Evolutionary conservation across 805 yeast species (phyloP).

Genomic region (Myxozyma vanderwaltii): DNA sequence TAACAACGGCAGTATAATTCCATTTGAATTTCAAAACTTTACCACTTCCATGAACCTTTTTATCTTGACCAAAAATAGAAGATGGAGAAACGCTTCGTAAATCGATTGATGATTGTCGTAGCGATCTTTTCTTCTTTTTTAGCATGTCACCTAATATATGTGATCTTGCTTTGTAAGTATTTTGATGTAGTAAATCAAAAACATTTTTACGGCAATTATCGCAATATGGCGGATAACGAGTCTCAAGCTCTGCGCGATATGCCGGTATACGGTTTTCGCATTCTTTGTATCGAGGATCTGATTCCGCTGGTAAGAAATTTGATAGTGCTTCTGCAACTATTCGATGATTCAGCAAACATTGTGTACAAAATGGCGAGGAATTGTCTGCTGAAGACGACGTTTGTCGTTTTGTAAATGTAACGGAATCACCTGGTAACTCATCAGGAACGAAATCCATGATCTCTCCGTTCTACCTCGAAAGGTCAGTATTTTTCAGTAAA

Average conservation of each 20-base stretch:
- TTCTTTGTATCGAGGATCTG: constrained; percentile 10
- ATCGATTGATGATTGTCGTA: background rate
- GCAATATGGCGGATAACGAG: constrained; percentile 29
- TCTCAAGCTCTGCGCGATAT: constrained; percentile 25
- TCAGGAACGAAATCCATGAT: constrained; percentile 24
- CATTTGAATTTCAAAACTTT: constrained; percentile 7
- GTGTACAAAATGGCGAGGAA: constrained; percentile 24
- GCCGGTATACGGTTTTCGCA: constrained; percentile 1
- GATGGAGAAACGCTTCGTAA: constrained; percentile 2
- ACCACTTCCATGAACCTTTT: constrained; percentile 8
- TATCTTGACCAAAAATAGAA: background rate
- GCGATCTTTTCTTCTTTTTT: constrained; percentile 1
- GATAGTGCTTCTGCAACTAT: constrained; percentile 26
- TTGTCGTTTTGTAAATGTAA: background rate
- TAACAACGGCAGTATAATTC: constrained; percentile 1
- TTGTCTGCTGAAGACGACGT: background rate
- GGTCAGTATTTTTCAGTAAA: background rate
- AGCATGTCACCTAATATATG: constrained; percentile 20
- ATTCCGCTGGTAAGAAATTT: constrained; percentile 22
- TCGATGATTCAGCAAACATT: constrained; percentile 20
- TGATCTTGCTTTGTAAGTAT: constrained; percentile 24
- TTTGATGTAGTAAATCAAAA: background rate
- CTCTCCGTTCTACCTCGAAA: constrained; percentile 17
- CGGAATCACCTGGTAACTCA: background rate
- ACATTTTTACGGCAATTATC: constrained; percentile 10